A percentile compares a stretch with the other conserved stretches of the same genome.
Conservation (phyloP, 192 early-diverging fungal species). For the Podila horticola region DNA sequence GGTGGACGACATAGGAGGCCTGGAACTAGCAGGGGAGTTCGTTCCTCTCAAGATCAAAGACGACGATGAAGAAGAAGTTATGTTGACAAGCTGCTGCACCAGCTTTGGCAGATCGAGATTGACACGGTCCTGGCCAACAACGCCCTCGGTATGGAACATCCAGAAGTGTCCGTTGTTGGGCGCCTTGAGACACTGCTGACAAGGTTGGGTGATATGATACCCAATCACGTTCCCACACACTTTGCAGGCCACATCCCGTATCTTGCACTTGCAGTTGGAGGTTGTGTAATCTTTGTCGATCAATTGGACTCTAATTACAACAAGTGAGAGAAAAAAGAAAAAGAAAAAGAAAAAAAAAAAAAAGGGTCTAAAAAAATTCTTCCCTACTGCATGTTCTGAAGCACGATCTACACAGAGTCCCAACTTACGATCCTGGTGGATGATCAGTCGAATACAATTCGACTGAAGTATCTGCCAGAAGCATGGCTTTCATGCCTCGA, state of each 20-base stretch:
- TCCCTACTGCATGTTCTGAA: not conserved
- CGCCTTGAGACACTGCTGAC: constrained; percentile 85
- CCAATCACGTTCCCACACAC: constrained; percentile 79
- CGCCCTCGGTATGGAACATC: constrained; percentile 92
- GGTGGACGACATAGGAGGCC: not conserved
- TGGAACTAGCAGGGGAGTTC: not conserved
- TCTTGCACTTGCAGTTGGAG: constrained; percentile 74
- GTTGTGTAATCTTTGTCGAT: constrained; percentile 79
- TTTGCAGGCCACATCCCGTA: constrained; percentile 74
- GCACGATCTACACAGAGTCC: not conserved
- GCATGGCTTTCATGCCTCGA: constrained; percentile 80
- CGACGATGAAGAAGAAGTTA: not conserved
- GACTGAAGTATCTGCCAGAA: constrained; percentile 74
- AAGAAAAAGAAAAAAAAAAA: not conserved
- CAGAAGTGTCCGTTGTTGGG: constrained; percentile 98
- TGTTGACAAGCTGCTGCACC: constrained; percentile 22
- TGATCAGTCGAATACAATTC: constrained; percentile 82
- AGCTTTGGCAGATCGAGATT: constrained; percentile 38
- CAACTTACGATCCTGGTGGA: constrained; percentile 73
- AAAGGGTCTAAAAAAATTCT: not conserved
- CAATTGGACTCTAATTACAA: constrained; percentile 60
- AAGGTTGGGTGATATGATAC: constrained; percentile 88
- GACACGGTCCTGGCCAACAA: constrained; percentile 68
- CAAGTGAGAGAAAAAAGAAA: not conserved
- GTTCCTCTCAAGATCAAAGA: not conserved